Conservation (phyloP, 2,329 filamentous ascomycete genomes). For the Plenodomus biglobosus region DNA sequence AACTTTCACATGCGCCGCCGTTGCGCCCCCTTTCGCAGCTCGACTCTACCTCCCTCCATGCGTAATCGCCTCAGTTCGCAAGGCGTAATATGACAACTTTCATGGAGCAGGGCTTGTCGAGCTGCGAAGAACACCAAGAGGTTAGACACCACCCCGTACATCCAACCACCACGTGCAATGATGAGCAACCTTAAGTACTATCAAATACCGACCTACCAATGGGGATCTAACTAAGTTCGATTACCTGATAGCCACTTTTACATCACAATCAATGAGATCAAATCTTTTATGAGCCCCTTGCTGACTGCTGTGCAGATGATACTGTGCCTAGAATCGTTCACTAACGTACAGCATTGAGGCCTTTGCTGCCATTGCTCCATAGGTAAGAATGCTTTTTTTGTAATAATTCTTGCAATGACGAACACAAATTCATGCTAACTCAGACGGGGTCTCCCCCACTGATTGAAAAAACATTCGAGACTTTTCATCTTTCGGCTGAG, state of each 20-base stretch:
- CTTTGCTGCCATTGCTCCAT: background rate
- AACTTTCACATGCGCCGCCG: background rate
- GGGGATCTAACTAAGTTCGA: conserved; percentile 45
- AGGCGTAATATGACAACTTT: background rate
- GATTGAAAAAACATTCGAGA: conserved; percentile 38
- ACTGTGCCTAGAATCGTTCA: background rate
- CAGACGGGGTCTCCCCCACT: conserved; percentile 38
- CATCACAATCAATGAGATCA: conserved; percentile 1
- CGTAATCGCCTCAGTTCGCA: background rate
- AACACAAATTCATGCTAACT: conserved; percentile 44
- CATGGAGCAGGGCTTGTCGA: conserved; percentile 12
- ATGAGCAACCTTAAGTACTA: conserved; percentile 44
- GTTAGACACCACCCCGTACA: conserved; percentile 16
- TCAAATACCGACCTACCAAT: conserved; percentile 44
- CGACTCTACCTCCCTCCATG: background rate
- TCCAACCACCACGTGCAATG: conserved; percentile 20
- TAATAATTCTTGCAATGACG: conserved; percentile 33
- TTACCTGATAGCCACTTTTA: conserved; percentile 37
- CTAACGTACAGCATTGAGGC: background rate
- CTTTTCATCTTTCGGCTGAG: conserved; percentile 48
- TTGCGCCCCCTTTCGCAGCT: background rate
- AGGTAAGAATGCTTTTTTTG: conserved; percentile 14
- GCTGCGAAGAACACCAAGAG: conserved; percentile 14
- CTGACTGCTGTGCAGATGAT: conserved; percentile 20
- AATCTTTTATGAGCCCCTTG: background rate